Evolutionary conservation across 208 protist species (phyloP), one percentile per base, ranked within the genome.

Genomic region (Vickermania spadyakhi): DNA sequence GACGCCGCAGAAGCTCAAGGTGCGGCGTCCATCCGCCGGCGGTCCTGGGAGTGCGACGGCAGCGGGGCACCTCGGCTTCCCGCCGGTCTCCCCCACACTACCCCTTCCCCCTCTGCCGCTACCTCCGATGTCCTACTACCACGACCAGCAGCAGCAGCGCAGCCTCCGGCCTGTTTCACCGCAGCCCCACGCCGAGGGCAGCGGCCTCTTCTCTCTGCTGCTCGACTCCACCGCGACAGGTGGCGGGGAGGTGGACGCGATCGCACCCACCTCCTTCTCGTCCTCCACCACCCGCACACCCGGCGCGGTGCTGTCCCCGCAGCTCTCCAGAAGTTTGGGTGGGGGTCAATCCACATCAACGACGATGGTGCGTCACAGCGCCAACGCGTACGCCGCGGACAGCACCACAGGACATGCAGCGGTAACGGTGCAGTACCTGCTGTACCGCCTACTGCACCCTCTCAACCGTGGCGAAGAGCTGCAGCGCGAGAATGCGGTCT

Each of bases 401-500:
- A 45, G 25, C 28, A 1, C 56, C 5, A 23, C 11, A 49, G 2
- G 21, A 14, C 31, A 28, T n/a, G 2, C 27, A 3, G n/a, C 21
- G 2, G 49, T 63, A 3, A 73, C 72, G 18, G 52, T 85, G 36
- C 82, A 89, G 64, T 60, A 73, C 14, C 63, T 89, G 11, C 29
- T 89, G 1, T 62, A 75, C 4, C 50, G 60, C 25, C 66, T 83
- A 3, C 36, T 73, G 14, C 65, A 85, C 57, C 78, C 75, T 4
- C 59, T 51, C 2, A 30, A 62, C 22, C 70, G 68, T 49, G 56
- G 56, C 49, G 82, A 89, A 57, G 7, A 75, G 41, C 65, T 89
- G 55, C 52, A 80, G 22, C 75, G 75, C 27, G 75, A 81, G 31
- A 83, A 84, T 64, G 64, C 58, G 54, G 54, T 79, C 22, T 67